A percentile compares a stretch with the other conserved stretches of the same genome.
Evolutionary conservation across 1,284 basidiomycete genomes (phyloP).

Genomic region (Acaromyces ingoldii): DNA sequence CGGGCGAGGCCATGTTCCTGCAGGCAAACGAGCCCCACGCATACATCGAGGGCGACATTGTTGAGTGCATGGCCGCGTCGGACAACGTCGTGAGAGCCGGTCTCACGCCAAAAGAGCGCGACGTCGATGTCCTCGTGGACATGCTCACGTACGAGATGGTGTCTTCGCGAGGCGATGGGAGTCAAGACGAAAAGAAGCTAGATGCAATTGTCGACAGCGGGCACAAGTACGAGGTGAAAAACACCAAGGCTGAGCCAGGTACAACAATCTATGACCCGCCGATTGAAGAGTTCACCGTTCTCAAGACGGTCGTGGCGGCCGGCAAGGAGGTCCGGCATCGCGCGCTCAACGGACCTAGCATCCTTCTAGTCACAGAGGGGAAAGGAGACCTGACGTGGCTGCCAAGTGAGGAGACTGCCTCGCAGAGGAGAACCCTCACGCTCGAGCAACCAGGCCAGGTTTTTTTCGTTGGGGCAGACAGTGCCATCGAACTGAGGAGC

Average conservation of each 20-base stretch:
- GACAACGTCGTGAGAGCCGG: conserved; percentile 99
- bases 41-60: conserved; percentile 64
- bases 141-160: conserved; percentile 85
- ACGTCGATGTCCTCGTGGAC: conserved; percentile 79
- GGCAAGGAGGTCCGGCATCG: conserved; percentile 21
- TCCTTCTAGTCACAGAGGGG: neutral
- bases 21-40: conserved; percentile 96
- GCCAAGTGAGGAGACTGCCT: neutral
- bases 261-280: conserved; percentile 79
- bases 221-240: conserved; percentile 30
- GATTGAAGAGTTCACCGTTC: conserved; percentile 86
- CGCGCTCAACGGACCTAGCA: neutral
- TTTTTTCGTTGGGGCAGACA: conserved; percentile 3
- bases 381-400: neutral
- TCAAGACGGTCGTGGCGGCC: conserved; percentile 61
- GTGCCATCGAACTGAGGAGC: neutral
- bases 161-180: conserved; percentile 60
- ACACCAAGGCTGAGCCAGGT: conserved; percentile 45
- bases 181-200: conserved; percentile 60
- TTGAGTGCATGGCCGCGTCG: conserved; percentile 49
- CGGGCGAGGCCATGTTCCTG: conserved; percentile 88
- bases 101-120: conserved; percentile 90
- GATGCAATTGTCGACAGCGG: conserved; percentile 53
- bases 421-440: neutral
- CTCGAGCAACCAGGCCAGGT: neutral